Base-by-base conservation (phyloP, 768 basidiomycete genomes). In the Suillus tomentosus region DNA sequence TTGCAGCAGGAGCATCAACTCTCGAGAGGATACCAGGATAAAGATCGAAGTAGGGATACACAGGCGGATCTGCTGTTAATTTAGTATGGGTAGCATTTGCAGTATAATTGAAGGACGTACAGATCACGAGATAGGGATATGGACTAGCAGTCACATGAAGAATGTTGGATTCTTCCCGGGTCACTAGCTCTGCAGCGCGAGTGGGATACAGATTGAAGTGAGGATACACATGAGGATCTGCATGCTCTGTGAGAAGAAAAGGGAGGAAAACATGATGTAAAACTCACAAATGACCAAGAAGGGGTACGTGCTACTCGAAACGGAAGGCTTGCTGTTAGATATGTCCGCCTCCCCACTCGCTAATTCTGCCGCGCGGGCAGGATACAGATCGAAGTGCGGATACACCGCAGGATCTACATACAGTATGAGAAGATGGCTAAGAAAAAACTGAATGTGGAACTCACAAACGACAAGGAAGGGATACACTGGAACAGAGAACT, bases 161-260 rank as follows among this genome's bases (percentile, higher is more conserved):
- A 54, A 36, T 39, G 14, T 22, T 56, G 14, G 55, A 39, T 56
- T 56, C 36, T 56, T 39, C 36, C 36, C 36, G 36, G 36, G 36
- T 56, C 22, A 24, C 14, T 22, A 36, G 5, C 74, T 75, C 55
- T 56, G 55, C 55, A 62, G 78, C 24, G 11, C 51, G 27, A 5
- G 45, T 5, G 9, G 74, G 74, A 61, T 76, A 77, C 36, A 77
- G 55, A 50, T 74, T 67, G 57, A 75, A 73, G 27, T 65, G 45
- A 11, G 75, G 72, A 63, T 80, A 79, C 31, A 78, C 74, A 17
- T 77, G 70, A 31, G 81, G 79, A 72, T 83, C 82, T 83, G 36
- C 22, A 3, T 42, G 34, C 36, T n/a, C 24, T 24, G 62, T 57
- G 31, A 65, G 39, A 57, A 24, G n/a, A 27, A 13, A 17, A 59